Evolutionary conservation across 2,329 filamentous ascomycete species (phyloP).

Genomic region (Gnomoniopsis sp.): DNA sequence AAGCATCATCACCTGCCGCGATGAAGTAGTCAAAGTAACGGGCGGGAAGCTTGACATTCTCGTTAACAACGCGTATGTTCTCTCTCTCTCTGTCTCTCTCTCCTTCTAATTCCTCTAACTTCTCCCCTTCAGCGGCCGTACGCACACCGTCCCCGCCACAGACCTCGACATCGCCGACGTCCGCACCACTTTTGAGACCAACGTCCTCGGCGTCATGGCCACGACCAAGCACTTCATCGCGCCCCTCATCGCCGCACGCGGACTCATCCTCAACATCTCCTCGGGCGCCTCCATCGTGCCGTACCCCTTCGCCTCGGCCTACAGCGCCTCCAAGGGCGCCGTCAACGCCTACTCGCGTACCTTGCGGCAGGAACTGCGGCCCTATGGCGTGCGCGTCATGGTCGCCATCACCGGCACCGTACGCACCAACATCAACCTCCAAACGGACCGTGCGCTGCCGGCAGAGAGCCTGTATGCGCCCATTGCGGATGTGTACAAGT

Average conservation of each 20-base stretch:
- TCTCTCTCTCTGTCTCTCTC: neutral
- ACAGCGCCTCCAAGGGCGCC: constrained; percentile 55
- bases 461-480: constrained; percentile 44
- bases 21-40: constrained; percentile 44
- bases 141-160: constrained; percentile 17
- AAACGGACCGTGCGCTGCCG: constrained; percentile 39
- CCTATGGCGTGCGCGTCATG: constrained; percentile 55
- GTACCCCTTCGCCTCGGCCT: constrained; percentile 51
- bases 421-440: constrained; percentile 45
- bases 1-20: constrained; percentile 47
- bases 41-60: constrained; percentile 54
- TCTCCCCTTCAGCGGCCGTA: constrained; percentile 7
- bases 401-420: constrained; percentile 54
- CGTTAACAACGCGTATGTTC: constrained; percentile 54
- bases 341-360: constrained; percentile 50
- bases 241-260: constrained; percentile 46
- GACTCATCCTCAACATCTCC: constrained; percentile 54
- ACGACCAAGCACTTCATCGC: constrained; percentile 49
- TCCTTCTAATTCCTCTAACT: neutral
- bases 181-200: constrained; percentile 52
- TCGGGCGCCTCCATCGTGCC: constrained; percentile 48
- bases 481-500: constrained; percentile 24
- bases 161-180: constrained; percentile 47
- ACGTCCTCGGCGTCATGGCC: constrained; percentile 56
- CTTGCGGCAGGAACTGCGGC: constrained; percentile 50